These are phyloP conservation scores for Dactylellina parvicollis DNA, from an alignment of 2,329 filamentous ascomycete genomes.

Conservation along the genomic window DNA sequence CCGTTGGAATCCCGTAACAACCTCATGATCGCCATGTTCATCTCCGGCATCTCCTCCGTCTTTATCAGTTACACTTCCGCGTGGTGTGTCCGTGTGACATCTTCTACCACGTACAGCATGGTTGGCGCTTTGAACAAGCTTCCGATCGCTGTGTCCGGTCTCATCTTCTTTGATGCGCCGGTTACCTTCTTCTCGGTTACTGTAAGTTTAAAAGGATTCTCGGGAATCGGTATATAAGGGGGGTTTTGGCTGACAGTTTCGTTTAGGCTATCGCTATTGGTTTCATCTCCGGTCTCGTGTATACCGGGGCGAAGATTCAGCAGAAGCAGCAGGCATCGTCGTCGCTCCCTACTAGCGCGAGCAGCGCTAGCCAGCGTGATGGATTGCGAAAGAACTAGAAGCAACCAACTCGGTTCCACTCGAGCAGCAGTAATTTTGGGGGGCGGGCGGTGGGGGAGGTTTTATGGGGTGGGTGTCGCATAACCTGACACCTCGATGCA, in stretches of 20 bases:
- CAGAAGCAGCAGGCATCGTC: constrained; percentile 77
- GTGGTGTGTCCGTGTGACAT: constrained; percentile 97
- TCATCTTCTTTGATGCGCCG: constrained; percentile 94
- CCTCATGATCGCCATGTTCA: constrained; percentile 86
- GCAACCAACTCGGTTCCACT: not conserved
- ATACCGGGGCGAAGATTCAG: constrained; percentile 84
- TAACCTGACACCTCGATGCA: not conserved
- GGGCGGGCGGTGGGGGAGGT: not conserved
- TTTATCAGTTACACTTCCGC: constrained; percentile 99
- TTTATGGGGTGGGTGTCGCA: too few species aligned
- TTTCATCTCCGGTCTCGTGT: constrained; percentile 91
- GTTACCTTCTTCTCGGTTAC: constrained; percentile 81
- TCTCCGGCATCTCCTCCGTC: constrained; percentile 90
- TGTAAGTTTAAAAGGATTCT: constrained; percentile 55
- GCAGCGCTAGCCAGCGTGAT: constrained; percentile 88
- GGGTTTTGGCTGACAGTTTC: not conserved
- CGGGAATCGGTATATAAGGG: not conserved
- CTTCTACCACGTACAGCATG: constrained; percentile 92
- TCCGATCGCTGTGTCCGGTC: constrained; percentile 88
- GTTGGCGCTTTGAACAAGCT: constrained; percentile 98
- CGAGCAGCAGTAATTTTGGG: not conserved
- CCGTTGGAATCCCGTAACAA: constrained; percentile 80
- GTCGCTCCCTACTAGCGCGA: constrained; percentile 81
- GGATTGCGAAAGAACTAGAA: constrained; percentile 69
- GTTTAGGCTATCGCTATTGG: constrained; percentile 89